Base-by-base conservation (phyloP, 1,139 yeast genomes). In the Pneumocystis murina region DNA sequence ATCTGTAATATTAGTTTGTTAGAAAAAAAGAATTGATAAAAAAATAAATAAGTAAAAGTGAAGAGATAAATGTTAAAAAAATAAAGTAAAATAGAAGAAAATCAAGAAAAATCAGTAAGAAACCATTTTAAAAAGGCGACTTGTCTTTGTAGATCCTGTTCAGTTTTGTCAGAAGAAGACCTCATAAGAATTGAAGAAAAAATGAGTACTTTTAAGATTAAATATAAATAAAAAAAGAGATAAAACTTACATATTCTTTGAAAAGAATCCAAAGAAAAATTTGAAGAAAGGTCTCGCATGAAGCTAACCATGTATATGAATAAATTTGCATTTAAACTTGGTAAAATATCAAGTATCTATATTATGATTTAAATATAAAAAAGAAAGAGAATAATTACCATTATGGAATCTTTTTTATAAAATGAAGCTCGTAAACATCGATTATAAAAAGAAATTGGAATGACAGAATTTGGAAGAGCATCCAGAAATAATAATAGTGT, bases 301-400 rank as follows among this genome's bases (percentile, higher is more conserved):
- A 64, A 64, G 12, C 59, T 62, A 3, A 40, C 41, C 30, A 64
- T 39, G 62, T 62, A 64, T 30, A 64, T 59, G 33, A 64, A 55
- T n/a, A 64, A 61, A 28, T 64, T 64, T 17, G 61, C 54, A 17
- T 59, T 55, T 28, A 59, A 28, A 33, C 61, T 33, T 17, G 59
- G 62, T 40, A 63, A 17, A 12, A 48, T 54, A 38, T 64, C 65
- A 20, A 64, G 61, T 28, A 64, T 41, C 38, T 40, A 20, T 33
- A 40, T 10, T 20, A 36, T 24, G n/a, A 38, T 24, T 17, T 17
- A 14, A 5, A 58, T 6, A 10, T 28, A 20, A 48, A 24, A 12
- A 12, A 20, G 14, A 12, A 10, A 48, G 17, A 24, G 24, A 24
- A 5, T 24, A 48, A 12, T 24, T 5, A 48, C 55, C 24, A 10